Evolutionary conservation across 164 flowering plant species (phyloP), one percentile per base, ranked within the genome.

Genomic region (Berberis vulgaris): DNA sequence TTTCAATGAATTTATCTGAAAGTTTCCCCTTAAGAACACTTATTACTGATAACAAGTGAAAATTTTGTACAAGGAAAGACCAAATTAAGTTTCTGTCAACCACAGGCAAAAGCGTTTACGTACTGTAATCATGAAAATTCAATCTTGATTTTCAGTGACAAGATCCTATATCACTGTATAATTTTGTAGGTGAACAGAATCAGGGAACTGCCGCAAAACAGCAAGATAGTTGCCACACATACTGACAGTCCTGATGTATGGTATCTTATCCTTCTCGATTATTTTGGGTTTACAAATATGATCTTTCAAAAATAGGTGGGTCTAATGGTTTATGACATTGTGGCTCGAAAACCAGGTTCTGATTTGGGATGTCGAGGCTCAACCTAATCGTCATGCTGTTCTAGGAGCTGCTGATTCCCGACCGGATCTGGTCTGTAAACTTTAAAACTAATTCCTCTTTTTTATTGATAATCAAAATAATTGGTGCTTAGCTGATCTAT

Each of bases 191-290:
- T 93, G 50, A 94, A 94, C 79, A 82, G 97, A 73, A 94, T 94
- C 70, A 82, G 98, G 79, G 98, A 94, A 76, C 84, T 94, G 54
- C 96, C 97, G 0, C 93, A 90, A 68, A 86, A 87, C 72, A 81
- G 83, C 63, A 88, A 82, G 59, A 88, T 94, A 42, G 95, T 94
- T 49, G 98, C 97, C 56, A 94, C 98, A 4, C 98, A 94, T 65
- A 94, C 97, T 45, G 98, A 94, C 68, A 86, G 93, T 64, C 96
- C 96, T 63, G 95, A 94, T 78, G 96, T 87, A 75, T 74, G 86
- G 40, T 41, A 50, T 68, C 45, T 42, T 42, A n/a, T 38, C 47
- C 4, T 38, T 38, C 54, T 2, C 45, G 10, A 38, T 41, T 40
- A 40, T 57, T 41, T 7, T 41, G 7, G 6, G 1, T 57, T 5